Base-by-base conservation (phyloP, 1,284 basidiomycete genomes). In the Takashimella tepidaria region DNA sequence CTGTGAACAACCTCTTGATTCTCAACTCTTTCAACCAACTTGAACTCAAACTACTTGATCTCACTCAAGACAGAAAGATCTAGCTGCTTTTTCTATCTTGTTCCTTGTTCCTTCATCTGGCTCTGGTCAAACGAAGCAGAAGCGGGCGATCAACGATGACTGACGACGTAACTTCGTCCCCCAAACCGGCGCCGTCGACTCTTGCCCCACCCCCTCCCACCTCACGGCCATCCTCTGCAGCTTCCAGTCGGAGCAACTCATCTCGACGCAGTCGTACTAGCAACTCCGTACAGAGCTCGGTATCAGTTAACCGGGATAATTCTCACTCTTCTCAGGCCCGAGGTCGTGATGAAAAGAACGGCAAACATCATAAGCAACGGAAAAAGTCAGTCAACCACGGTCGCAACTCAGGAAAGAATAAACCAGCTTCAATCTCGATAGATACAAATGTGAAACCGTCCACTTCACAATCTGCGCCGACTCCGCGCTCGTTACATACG, bases 291-390 rank as follows among this genome's bases (percentile, higher is more conserved):
- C 60, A 21, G 56, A 51, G 20, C 59, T 57, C 45, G 24, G 53
- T 46, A 47, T 60, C 59, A n/a, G 57, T 63, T 13, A 71, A 69
- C 3, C 56, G 68, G 26, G 63, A 56, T 47, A 67, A 62, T 48
- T 70, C 69, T 3, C 58, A 67, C 52, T 64, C 68, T 42, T 65
- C 64, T 2, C 49, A 50, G 19, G 57, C 45, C 31, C 45, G 49
- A 27, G 43, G 44, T 37, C 20, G 47, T 60, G 53, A 66, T 59
- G 45, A 60, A 57, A 26, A 63, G 64, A 31, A 62, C 63, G 25
- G 71, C 70, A 5, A 70, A 66, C 13, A 71, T 69, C 5, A 67
- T 73, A 40, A 67, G 66, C 42, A 69, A 68, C 13, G 71, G 69
- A 5, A 66, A 61, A 6, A 66, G 60, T 46, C 61, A 72, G n/a